phyloP scores from a whole-genome alignment of 75 land plant genomes.

The Pinus tabuliformis region DNA sequence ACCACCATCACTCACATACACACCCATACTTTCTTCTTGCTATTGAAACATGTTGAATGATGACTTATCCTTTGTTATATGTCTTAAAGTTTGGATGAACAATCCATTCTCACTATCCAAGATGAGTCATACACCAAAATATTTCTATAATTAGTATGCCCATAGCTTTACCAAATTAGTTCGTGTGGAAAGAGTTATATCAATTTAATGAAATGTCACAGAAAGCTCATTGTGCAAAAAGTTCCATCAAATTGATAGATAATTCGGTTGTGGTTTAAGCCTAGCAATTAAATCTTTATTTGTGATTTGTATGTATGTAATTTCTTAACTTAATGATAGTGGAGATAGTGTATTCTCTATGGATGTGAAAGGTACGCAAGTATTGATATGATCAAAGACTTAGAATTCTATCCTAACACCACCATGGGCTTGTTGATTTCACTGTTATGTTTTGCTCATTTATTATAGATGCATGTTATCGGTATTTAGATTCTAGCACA shows the following conservation, averaged over 20 bases:
- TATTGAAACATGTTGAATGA: too few species aligned
- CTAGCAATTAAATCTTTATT: slow-evolving; percentile 56
- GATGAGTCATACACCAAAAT: too few species aligned
- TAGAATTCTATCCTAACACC: slow-evolving; percentile 32
- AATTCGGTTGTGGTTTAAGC: slow-evolving; percentile 68
- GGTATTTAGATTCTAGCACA: slow-evolving; percentile 47
- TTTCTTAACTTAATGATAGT: slow-evolving; percentile 56
- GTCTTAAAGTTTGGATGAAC: too few species aligned
- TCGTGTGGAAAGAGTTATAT: slow-evolving; percentile 40
- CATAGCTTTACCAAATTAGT: slow-evolving; percentile 44
- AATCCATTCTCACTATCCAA: too few species aligned
- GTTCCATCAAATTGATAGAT: slow-evolving; percentile 41
- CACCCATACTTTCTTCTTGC: too few species aligned
- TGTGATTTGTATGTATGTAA: slow-evolving; percentile 52
- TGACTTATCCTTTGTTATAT: too few species aligned
- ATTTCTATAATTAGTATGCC: too few species aligned
- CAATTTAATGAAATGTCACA: slow-evolving; percentile 29
- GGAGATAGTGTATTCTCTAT: slow-evolving; percentile 69
- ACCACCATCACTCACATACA: too few species aligned
- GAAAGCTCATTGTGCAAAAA: slow-evolving; percentile 50
- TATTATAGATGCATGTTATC: slow-evolving; percentile 61
- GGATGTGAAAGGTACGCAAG: slow-evolving; percentile 69
- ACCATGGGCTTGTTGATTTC: slow-evolving; percentile 45
- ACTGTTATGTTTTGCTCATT: slow-evolving; percentile 65
- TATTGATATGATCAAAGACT: slow-evolving; percentile 71